Base-by-base conservation (phyloP, 352 stramenopile species). In the Globisporangium takayamanum region DNA sequence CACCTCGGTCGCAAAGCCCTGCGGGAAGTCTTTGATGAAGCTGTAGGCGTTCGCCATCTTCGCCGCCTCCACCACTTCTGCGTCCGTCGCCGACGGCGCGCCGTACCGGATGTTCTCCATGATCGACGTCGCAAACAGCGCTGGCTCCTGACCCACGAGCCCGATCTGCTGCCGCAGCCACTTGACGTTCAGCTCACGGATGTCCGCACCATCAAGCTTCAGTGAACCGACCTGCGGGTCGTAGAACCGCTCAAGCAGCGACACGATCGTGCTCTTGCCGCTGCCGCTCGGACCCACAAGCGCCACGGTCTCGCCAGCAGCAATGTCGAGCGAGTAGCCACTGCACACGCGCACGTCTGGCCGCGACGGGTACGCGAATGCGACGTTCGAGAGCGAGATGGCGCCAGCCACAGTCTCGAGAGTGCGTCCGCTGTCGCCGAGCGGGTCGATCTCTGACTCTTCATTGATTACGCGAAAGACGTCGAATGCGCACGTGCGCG, bases 1-100 rank as follows among this genome's bases (percentile, higher is more conserved):
- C 16, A 97, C 84, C 25, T 86, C 66, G 0, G 94, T 98, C n/a
- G 84, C 71, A 60, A 96, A 97, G n/a, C 80, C 76, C 18, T 95
- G 71, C 0, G 92, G 89, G 54, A 98, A 95, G 6, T 68, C 50
- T 53, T 67, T 76, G 56, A 98, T 97, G 60, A 98, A 98, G n/a
- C 84, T 70, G 61, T 95, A 89, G 4, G 92, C 91, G 66, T 97
- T 97, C 7, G 93, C 90, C n/a, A 22, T 37, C 22, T 20, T 55
- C 8, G 55, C 64, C 0, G 78, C 78, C 12, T 85, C 68, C 10
- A 76, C 55, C 11, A 98, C 77, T 46, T 61, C n/a, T 14, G 42
- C 46, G 33, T 89, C 62, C 14, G 71, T 88, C 16, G 82, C 80
- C 18, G 64, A 54, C 16, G 73, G 70, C 16, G 68, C 74, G 6